phyloP scores from a whole-genome alignment of 179 eudicot genomes.

The Beta corolliflora region DNA sequence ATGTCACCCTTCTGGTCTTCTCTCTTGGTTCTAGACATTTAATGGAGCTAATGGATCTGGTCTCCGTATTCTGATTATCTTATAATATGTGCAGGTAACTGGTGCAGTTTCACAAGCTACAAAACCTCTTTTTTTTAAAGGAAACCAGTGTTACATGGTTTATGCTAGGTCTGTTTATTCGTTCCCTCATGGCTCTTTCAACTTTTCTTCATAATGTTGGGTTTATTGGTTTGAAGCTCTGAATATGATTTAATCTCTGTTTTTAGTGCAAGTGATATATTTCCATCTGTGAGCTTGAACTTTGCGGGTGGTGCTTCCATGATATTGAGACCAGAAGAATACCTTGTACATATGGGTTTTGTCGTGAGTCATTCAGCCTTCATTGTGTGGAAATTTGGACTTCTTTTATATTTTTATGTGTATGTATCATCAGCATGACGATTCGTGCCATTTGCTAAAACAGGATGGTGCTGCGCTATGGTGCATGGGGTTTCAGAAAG shows the following conservation, averaged over 20 bases:
- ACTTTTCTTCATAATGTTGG: neutral
- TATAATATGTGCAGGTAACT: slow-evolving; percentile 52
- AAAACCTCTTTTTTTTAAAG: slow-evolving; percentile 56
- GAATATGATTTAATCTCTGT: neutral
- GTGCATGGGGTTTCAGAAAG: slow-evolving; percentile 97
- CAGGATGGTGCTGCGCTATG: slow-evolving; percentile 86
- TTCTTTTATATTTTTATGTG: neutral
- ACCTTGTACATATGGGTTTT: slow-evolving; percentile 76
- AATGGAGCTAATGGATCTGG: neutral
- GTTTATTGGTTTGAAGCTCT: neutral
- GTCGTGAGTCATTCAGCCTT: slow-evolving; percentile 48
- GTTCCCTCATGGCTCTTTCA: neutral
- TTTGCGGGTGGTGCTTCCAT: slow-evolving; percentile 82
- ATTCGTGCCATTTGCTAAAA: neutral
- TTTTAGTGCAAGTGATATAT: slow-evolving; percentile 59
- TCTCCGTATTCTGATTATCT: neutral
- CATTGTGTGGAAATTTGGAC: neutral
- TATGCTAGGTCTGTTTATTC: slow-evolving; percentile 49
- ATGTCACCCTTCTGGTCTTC: neutral
- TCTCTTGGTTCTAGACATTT: neutral
- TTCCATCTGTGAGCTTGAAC: slow-evolving; percentile 79
- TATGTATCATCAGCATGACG: neutral
- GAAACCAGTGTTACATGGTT: slow-evolving; percentile 70
- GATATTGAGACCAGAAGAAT: slow-evolving; percentile 78
- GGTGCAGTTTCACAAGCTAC: slow-evolving; percentile 52